Evolutionary conservation across 1,284 basidiomycete genomes (phyloP), one percentile per base, ranked within the genome.

Genomic region (Erythrobasidium hasegawianum): DNA sequence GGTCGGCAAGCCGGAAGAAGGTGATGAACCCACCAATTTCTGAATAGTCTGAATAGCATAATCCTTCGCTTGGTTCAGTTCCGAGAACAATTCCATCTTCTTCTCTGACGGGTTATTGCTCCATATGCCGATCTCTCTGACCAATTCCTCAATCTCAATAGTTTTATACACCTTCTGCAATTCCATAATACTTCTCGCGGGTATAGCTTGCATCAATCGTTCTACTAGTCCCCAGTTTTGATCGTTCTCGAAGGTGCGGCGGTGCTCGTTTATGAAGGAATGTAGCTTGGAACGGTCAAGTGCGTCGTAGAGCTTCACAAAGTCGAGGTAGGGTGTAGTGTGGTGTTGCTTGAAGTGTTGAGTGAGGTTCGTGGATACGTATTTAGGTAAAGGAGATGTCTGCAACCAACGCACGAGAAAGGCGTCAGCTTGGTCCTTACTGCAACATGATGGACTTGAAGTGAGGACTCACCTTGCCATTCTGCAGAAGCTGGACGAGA

Each of bases 401-500:
- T 87, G 24, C 20, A 59, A 57, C 10, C 16, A 8, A 1, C 11
- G 22, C 0, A 8, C 16, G 4, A 41, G n/a, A n/a, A 69, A 22
- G 38, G 58, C n/a, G 11, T 57, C 10, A 18, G 33, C 29, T 10
- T 41, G 50, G 59, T 1, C 2, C n/a, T n/a, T n/a, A n/a, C n/a
- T n/a, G n/a, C n/a, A n/a, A n/a, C n/a, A n/a, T n/a, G n/a, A n/a
- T n/a, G n/a, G n/a, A n/a, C n/a, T n/a, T n/a, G n/a, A n/a, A n/a
- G n/a, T n/a, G n/a, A n/a, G n/a, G 65, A 38, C 79, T 33, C 33
- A 86, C 86, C 79, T 85, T 84, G 40, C 89, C 90, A 67, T 84
- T 81, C 14, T 82, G 78, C 57, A 92, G 86, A 26, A 92, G 77
- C 72, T 90, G 88, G 7, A 89, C 82, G 4, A 92, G 79, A 8